These are phyloP conservation scores for Microsporum audouinii DNA, from an alignment of 2,329 filamentous ascomycete species.

Conservation along the genomic window DNA sequence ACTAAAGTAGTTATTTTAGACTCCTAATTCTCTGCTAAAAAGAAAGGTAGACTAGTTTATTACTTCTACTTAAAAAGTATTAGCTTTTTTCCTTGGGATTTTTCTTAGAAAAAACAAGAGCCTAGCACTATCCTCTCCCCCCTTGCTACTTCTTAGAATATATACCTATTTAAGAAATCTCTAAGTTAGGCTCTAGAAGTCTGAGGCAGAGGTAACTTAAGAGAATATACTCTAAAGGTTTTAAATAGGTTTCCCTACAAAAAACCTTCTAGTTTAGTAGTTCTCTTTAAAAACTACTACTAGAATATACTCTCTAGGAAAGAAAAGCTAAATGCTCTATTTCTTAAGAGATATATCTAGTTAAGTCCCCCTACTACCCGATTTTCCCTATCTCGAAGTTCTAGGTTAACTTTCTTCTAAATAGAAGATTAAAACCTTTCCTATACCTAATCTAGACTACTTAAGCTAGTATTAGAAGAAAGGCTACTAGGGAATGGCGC, in stretches of 20 bases:
- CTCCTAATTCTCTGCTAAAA: too few species aligned
- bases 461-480: too few species aligned
- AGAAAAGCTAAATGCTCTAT: neutral
- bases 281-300: neutral
- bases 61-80: neutral
- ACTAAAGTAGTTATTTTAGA: too few species aligned
- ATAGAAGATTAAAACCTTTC: too few species aligned
- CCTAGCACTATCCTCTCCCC: neutral
- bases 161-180: neutral
- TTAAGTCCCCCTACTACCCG: neutral
- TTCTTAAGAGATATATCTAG: neutral
- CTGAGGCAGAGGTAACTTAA: neutral
- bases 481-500: too few species aligned
- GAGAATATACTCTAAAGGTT: neutral
- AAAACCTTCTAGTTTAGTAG: neutral
- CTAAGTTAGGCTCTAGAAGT: neutral
- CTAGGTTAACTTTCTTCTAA: too few species aligned
- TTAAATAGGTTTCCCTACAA: neutral
- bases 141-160: neutral
- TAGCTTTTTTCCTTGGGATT: neutral
- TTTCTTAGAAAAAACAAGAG: neutral
- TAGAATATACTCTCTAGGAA: neutral
- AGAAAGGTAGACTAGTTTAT: too few species aligned
- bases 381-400: too few species aligned
- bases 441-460: too few species aligned